phyloP scores from a whole-genome alignment of 352 stramenopile genomes.

The Phytophthora europaea region DNA sequence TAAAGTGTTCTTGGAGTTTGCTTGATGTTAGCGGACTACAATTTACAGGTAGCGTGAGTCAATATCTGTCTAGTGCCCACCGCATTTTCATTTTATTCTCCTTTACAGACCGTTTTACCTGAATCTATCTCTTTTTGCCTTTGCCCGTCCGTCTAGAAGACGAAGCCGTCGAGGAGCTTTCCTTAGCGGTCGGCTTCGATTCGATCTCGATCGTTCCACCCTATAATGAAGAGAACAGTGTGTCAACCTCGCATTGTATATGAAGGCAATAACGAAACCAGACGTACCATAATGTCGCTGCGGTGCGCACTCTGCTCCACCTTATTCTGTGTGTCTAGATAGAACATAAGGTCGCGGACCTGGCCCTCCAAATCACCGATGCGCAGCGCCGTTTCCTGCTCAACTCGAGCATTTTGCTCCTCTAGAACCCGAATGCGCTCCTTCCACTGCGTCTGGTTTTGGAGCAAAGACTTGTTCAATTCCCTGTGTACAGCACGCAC shows the following conservation, averaged over 20 bases:
- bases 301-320: slow-evolving; percentile 82
- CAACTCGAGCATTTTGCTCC: slow-evolving; percentile 68
- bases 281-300: slow-evolving; percentile 81
- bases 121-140: slow-evolving; percentile 37
- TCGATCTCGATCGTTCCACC: slow-evolving; percentile 84
- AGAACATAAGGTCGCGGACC: slow-evolving; percentile 92
- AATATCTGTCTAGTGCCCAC: background rate
- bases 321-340: slow-evolving; percentile 90
- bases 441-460: slow-evolving; percentile 92
- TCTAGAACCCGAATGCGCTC: slow-evolving; percentile 77
- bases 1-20: background rate
- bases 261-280: background rate
- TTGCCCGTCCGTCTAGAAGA: slow-evolving; percentile 35
- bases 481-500: slow-evolving; percentile 50
- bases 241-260: background rate
- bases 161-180: slow-evolving; percentile 22
- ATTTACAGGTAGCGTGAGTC: background rate
- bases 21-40: slow-evolving; percentile 1
- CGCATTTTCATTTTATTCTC: background rate
- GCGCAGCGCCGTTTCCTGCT: slow-evolving; percentile 68
- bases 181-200: slow-evolving; percentile 35
- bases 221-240: slow-evolving; percentile 32
- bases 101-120: background rate
- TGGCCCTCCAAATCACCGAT: slow-evolving; percentile 87
- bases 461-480: slow-evolving; percentile 89